Percentiles rank a stretch among this genome's conserved stretches.
Conservation (phyloP, 2,329 filamentous ascomycete species). For the Zymoseptoria tritici region DNA sequence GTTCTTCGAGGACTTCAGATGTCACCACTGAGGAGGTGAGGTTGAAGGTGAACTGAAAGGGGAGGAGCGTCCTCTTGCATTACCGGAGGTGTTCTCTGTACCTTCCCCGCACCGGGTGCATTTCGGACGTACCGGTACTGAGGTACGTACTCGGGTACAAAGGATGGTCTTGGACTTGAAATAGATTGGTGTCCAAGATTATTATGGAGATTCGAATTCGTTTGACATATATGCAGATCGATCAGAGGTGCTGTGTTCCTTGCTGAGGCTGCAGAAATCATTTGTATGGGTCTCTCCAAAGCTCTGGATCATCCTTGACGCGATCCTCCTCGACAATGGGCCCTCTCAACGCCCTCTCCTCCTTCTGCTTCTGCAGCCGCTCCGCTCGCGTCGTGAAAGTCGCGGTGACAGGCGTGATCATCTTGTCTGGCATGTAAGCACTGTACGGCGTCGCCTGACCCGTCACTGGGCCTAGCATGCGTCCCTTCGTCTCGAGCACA, state of each 20-base stretch:
- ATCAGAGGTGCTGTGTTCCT: background rate
- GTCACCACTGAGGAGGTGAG: background rate
- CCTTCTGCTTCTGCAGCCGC: constrained; percentile 58
- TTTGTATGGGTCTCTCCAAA: constrained; percentile 44
- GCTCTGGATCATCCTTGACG: constrained; percentile 55
- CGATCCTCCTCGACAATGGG: constrained; percentile 53
- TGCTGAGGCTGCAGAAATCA: background rate
- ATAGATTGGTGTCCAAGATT: no score
- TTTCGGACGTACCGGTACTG: background rate
- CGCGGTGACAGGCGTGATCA: constrained; percentile 69
- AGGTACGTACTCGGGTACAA: background rate
- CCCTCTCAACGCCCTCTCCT: constrained; percentile 47
- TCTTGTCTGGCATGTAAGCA: constrained; percentile 72
- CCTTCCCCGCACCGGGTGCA: background rate
- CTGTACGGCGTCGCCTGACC: constrained; percentile 63
- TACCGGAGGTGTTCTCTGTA: background rate
- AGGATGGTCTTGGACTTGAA: background rate
- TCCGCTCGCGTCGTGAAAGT: constrained; percentile 62
- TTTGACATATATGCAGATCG: background rate
- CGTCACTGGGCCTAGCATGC: constrained; percentile 25
- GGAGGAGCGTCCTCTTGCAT: background rate
- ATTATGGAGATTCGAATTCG: background rate
- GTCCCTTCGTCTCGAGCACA: constrained; percentile 32
- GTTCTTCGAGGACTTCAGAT: background rate
- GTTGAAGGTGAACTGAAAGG: background rate